Percentiles rank a stretch among this genome's conserved stretches.
phyloP scores from a whole-genome alignment of 306 rosid species.

The Luffa aegyptiaca region DNA sequence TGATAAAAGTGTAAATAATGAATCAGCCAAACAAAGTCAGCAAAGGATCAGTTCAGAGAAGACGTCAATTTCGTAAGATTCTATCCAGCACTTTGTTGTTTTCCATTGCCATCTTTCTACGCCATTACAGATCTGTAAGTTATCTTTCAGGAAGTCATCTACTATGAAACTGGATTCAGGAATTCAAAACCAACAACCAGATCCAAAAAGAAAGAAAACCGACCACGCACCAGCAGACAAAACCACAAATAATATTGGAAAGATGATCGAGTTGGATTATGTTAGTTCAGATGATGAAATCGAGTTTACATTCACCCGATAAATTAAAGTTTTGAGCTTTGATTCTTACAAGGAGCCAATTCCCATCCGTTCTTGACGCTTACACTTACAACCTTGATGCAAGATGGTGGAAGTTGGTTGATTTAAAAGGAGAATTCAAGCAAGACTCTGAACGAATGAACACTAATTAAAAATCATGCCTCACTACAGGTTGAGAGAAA shows the following conservation, averaged over 20 bases:
- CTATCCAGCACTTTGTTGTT: not conserved
- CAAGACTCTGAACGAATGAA: not conserved
- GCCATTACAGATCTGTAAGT: not conserved
- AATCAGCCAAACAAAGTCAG: constrained; percentile 25
- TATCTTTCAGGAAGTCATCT: constrained; percentile 54
- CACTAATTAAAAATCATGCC: not conserved
- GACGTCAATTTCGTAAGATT: constrained; percentile 34
- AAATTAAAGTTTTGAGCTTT: not conserved
- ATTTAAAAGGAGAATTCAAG: not conserved
- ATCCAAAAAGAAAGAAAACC: constrained; percentile 43
- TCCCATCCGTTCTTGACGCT: not conserved
- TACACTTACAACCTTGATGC: not conserved
- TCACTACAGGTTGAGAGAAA: not conserved
- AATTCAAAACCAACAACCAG: constrained; percentile 25
- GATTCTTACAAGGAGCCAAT: not conserved
- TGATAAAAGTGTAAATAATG: constrained; percentile 20
- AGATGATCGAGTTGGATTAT: constrained; percentile 64
- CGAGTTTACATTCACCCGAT: constrained; percentile 22
- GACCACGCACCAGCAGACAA: constrained; percentile 27
- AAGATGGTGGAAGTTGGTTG: not conserved
- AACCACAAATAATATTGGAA: constrained; percentile 29
- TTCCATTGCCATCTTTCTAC: not conserved
- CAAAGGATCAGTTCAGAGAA: constrained; percentile 29
- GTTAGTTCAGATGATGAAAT: constrained; percentile 72
- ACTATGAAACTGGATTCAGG: constrained; percentile 21